A percentile compares a stretch with the other conserved stretches of the same genome.
phyloP scores from a whole-genome alignment of 768 basidiomycete species.

The Boletus rubroflammeus region DNA sequence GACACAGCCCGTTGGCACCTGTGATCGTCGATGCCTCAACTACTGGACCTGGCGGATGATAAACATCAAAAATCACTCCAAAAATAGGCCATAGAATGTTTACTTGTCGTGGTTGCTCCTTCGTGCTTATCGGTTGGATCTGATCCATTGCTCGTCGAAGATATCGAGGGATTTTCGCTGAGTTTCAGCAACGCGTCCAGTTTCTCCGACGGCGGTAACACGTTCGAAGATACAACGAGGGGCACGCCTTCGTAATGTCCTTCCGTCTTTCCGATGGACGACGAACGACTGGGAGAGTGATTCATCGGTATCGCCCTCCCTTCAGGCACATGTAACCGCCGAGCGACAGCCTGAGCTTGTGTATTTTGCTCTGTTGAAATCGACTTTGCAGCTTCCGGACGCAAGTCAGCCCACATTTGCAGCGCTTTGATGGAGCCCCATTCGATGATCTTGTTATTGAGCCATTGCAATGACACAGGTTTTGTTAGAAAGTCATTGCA shows the following conservation, averaged over 20 bases:
- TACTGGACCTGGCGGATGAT: constrained; percentile 22
- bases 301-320: constrained; percentile 39
- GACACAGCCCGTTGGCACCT: constrained; percentile 14
- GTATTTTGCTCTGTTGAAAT: constrained; percentile 44
- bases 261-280: constrained; percentile 33
- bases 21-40: constrained; percentile 13
- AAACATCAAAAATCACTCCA: not conserved
- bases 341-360: constrained; percentile 47
- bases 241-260: constrained; percentile 15
- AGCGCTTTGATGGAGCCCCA: constrained; percentile 98
- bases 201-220: constrained; percentile 17
- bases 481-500: constrained; percentile 99
- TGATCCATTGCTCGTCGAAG: constrained; percentile 3
- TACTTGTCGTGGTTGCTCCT: constrained; percentile 28
- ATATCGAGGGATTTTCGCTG: constrained; percentile 16
- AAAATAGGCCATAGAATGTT: not conserved
- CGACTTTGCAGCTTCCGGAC: constrained; percentile 55
- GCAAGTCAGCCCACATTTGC: constrained; percentile 87
- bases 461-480: constrained; percentile 91
- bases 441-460: constrained; percentile 97
- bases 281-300: constrained; percentile 35
- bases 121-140: constrained; percentile 14
- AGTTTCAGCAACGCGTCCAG: constrained; percentile 27
- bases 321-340: constrained; percentile 47
- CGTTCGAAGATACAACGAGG: constrained; percentile 15